Base-by-base conservation (phyloP, 2,329 filamentous ascomycete genomes). In the Xylaria digitata region DNA sequence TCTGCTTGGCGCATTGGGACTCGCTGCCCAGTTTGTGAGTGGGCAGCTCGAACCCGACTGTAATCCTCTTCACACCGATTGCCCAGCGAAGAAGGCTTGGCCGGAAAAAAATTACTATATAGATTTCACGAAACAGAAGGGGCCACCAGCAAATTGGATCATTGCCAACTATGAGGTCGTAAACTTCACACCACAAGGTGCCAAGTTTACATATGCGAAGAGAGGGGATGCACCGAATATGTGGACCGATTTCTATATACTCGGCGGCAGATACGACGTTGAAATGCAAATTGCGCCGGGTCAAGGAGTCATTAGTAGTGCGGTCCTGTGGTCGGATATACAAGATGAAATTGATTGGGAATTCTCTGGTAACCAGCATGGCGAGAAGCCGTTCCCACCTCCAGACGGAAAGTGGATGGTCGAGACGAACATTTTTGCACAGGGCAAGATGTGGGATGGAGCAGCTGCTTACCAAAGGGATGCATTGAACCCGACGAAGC, bases 331-430 rank as follows among this genome's bases (percentile, higher is more conserved):
- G 73, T 77, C 75, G 11, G 76, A 78, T 60, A 69, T 61, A n/a
- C 75, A 77, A 52, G 75, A 78, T 45, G 75, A 78, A 60, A 76
- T 76, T 37, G 75, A 76, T 63, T 77, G 74, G 67, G 75, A 77
- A 57, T 77, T 78, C 48, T 77, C 76, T 1, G 75, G 75, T 2
- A 77, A 77, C 57, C 75, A 78, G 63, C 70, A 73, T 43, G 75
- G 75, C 13, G 69, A 74, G 57, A 66, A 73, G 53, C 75, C 75
- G 6, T 75, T 76, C 37, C 76, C 75, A 11, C 75, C 75, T 34
- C 57, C 72, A 2, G 71, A 76, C 59, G 76, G 74, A 32, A 73
- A 66, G 64, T 71, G 71, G 71, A 69, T 68, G 26, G 66, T 74
- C 54, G 74, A 76, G 59, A 73, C 72, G 45, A 75, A 74, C 61